These are phyloP conservation scores for Populus trichocarpa DNA, from an alignment of 441 rosid genomes.

Conservation along the genomic window DNA sequence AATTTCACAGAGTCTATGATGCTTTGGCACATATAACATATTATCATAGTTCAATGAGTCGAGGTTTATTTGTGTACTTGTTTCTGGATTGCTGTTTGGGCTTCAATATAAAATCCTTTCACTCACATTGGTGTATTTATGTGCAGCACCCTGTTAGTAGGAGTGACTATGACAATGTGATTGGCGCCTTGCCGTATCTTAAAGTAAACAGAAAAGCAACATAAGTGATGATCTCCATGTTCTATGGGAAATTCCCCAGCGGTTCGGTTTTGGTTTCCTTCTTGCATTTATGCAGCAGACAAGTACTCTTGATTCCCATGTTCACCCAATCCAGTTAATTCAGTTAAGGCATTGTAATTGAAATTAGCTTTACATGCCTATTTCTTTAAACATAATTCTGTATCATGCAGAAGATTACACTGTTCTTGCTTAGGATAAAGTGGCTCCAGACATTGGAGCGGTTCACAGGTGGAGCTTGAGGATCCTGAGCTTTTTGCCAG, in stretches of 20 bases:
- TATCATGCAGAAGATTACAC: neutral
- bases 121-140: slow-evolving; percentile 12
- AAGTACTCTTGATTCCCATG: slow-evolving; percentile 5
- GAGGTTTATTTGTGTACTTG: neutral
- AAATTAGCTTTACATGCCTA: neutral
- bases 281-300: slow-evolving; percentile 13
- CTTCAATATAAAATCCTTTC: neutral
- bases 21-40: neutral
- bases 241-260: slow-evolving; percentile 10
- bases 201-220: slow-evolving; percentile 77
- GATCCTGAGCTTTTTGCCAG: neutral
- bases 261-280: slow-evolving; percentile 6
- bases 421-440: neutral
- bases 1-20: neutral
- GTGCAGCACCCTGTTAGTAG: slow-evolving; percentile 59
- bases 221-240: slow-evolving; percentile 25
- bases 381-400: neutral
- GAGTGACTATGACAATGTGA: slow-evolving; percentile 90
- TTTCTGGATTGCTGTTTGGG: neutral
- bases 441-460: neutral
- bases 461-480: neutral
- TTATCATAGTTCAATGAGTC: neutral
- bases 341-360: neutral
- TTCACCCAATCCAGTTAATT: slow-evolving; percentile 8
- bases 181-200: slow-evolving; percentile 77